Base-by-base conservation (phyloP, 1,139 yeast species). In the Fermentozyma sake region DNA sequence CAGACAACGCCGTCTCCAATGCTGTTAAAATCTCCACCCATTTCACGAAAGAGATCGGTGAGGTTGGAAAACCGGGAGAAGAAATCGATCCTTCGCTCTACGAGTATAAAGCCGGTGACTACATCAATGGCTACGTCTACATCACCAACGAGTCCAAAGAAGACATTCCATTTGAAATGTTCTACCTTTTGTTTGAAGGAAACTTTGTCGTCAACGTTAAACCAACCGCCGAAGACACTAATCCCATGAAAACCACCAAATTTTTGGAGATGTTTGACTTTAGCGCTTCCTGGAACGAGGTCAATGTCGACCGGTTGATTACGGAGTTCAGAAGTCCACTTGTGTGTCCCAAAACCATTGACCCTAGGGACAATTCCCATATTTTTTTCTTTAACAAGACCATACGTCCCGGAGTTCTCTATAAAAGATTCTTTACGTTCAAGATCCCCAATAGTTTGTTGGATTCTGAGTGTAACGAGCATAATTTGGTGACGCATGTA, bases 211-310 rank as follows among this genome's bases (percentile, higher is more conserved):
- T 55, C 18, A 24, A 40, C 7, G 37, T 42, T 32, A 9, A 19
- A 5, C 29, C 26, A 32, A 41, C 32, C 14, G 22, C 18, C 8
- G 39, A 37, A 11, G 35, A 30, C 18, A 35, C 30, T 17, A 35
- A 30, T 9, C 54, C 48, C 9, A 37, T 44, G 3, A 37, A 35
- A 14, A 28, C 43, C 19, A 46, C 44, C 22, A 55, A 51, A 29
- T 58, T 58, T 31, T 44, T 66, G 35, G 67, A 66, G 34, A 65
- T 66, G 71, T 62, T 58, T 40, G 72, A 66, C 38, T 63, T 64
- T 32, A 48, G 52, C 22, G 71, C 68, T 2, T 55, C 66, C 20
- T 64, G 58, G 56, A 55, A 57, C 34, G 47, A 45, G 18, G 58
- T 51, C 2, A 39, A 48, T 22, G 50, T 65, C 18, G 51, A 55